Evolutionary conservation across 2,329 filamentous ascomycete genomes (phyloP), one percentile per base, ranked within the genome.

Genomic region (Parastagonospora avenae): DNA sequence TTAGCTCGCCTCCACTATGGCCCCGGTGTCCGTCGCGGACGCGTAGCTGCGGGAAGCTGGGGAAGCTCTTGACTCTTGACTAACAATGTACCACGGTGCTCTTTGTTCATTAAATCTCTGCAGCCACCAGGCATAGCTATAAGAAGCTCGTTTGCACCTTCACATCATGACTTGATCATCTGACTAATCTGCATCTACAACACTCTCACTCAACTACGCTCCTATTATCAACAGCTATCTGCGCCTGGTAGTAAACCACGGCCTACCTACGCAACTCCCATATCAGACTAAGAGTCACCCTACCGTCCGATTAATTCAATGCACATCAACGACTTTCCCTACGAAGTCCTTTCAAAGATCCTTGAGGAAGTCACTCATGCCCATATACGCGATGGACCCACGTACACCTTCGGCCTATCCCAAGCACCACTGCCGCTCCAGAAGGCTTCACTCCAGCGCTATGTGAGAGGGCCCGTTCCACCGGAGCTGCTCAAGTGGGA

Each of bases 401-500:
- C 69, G 46, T 83, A 76, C 67, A 82, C 80, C 47, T 83, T 81
- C 61, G 81, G 81, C 50, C 71, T 83, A 27, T 77, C 74, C 24
- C 76, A 82, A 64, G 76, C 78, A 27, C 76, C 76, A 6, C 67
- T 79, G 50, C 79, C 78, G 8, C 66, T 79, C 44, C 72, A 79
- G 58, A 72, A 74, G 57, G 66, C 73, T 19, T 70, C 73, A 35
- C 70, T 81, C 44, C 74, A 79, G 57, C 76, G 76, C 56, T 81
- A 82, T 63, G 74, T 83, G 50, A 75, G 79, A 52, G 81, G 80
- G 9, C 77, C 78, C 12, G 71, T 82, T 12, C 79, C 77, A 8
- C 74, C 79, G 33, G 79, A 82, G 63, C 74, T 79, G 44, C 70
- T 81, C 42, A 76, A 77, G 54, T 83, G 81, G 81, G 78, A 80